Percentiles rank a stretch among this genome's conserved stretches.
phyloP scores from a whole-genome alignment of 768 basidiomycete species.

The Boletales sp. region DNA sequence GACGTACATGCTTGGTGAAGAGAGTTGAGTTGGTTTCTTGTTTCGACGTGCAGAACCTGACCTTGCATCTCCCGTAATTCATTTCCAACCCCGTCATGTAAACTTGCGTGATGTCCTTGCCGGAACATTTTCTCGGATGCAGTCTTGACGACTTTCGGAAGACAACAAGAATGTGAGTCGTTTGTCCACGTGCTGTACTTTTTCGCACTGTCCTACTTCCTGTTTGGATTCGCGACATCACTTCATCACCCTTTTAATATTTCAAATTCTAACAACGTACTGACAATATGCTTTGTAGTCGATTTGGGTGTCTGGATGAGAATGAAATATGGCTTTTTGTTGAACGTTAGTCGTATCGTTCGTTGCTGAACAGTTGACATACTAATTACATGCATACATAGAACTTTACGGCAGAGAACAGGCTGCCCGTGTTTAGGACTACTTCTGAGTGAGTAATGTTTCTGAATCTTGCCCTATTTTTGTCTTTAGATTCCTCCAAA shows the following conservation, averaged over 20 bases:
- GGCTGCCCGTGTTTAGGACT: conserved; percentile 75
- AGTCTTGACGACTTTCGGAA: conserved; percentile 89
- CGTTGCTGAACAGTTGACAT: conserved; percentile 18
- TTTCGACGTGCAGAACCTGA: neutral
- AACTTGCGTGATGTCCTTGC: neutral
- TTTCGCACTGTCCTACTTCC: neutral
- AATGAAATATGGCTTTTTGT: conserved; percentile 75
- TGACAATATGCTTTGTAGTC: conserved; percentile 32
- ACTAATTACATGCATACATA: conserved; percentile 19
- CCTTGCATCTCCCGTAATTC: neutral
- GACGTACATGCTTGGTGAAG: conserved; percentile 59
- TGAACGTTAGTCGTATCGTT: conserved; percentile 40
- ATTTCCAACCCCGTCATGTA: neutral
- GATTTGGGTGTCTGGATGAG: conserved; percentile 69
- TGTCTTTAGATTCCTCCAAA: too few relatives aligned
- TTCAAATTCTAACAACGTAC: neutral
- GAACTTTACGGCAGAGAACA: conserved; percentile 58
- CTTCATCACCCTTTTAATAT: too few relatives aligned
- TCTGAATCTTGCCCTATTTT: too few relatives aligned
- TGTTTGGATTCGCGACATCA: neutral
- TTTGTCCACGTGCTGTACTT: neutral
- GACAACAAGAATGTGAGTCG: conserved; percentile 75
- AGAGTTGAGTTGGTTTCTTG: conserved; percentile 43
- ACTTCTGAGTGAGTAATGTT: conserved; percentile 56
- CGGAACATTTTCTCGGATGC: too few relatives aligned